Evolutionary conservation across 768 basidiomycete species (phyloP), one percentile per base, ranked within the genome.

Genomic region (Panellus pusillus): DNA sequence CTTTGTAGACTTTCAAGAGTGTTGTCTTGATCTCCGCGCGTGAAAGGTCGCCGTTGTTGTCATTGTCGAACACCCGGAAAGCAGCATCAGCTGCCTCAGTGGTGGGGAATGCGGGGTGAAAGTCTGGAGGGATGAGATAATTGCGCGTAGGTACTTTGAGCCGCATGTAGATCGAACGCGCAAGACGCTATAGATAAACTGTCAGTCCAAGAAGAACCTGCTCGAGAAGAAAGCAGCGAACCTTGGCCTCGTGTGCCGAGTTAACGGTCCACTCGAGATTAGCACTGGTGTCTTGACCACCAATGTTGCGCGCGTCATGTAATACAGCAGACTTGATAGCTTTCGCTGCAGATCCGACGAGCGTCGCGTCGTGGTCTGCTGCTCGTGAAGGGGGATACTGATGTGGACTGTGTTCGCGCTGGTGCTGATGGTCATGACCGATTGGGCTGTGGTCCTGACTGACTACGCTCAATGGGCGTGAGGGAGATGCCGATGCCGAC

Each of bases 1-100:
- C 89, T 66, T 86, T 88, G 75, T 91, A 92, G 12, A 87, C 77
- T 63, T 79, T 83, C 55, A 90, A 69, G 20, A 90, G 65, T 27
- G 78, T 79, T 24, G 79, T 73, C 70, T 89, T 91, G 65, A 92
- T 79, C 67, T 92, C 89, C n/a, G 80, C 74, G 35, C 83, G 81
- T 13, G 86, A 83, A 50, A 91, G 75, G 64, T 92, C 89, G 8
- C 87, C 87, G 57, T 91, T 89, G 63, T 80, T 77, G 65, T 92
- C 90, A 60, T 75, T 79, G 68, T 91, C 88, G 61, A 91, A 87
- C 37, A 90, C 79, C 44, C 79, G 78, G 75, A 92, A 92, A 2
- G 89, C 90, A 11, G 74, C 75, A 54, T 81, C 74, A 13, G 88
- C 85, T 18, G 77, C 76, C 40, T 72, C 77, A 11, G 71, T 67